A percentile compares a stretch with the other conserved stretches of the same genome.
Evolutionary conservation across 352 stramenopile species (phyloP).

Genomic region (Aphanomyces astaci): DNA sequence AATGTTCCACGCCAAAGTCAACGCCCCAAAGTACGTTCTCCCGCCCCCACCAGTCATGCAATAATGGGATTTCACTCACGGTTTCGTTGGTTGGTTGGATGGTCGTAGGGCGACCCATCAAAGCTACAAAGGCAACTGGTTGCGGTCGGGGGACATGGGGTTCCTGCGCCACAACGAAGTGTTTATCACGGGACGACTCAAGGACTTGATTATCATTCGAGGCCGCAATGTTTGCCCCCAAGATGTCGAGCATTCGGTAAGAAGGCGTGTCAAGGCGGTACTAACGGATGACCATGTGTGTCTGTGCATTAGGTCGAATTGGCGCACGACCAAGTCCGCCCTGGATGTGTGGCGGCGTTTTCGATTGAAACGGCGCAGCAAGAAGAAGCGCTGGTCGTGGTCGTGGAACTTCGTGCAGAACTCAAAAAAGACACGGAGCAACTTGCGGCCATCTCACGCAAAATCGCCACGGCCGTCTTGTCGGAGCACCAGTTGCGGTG

Average conservation of each 20-base stretch:
- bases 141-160: slow-evolving; percentile 70
- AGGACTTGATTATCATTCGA: slow-evolving; percentile 81
- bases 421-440: slow-evolving; percentile 43
- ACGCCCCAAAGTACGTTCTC: slow-evolving; percentile 31
- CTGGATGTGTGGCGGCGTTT: slow-evolving; percentile 68
- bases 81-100: too few relatives aligned
- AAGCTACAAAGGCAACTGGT: slow-evolving; percentile 19
- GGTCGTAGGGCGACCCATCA: slow-evolving; percentile 1
- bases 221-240: slow-evolving; percentile 70
- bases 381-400: slow-evolving; percentile 68
- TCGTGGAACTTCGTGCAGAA: slow-evolving; percentile 59
- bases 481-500: slow-evolving; percentile 65
- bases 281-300: background rate
- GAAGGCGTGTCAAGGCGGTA: background rate
- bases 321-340: slow-evolving; percentile 55
- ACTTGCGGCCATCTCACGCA: slow-evolving; percentile 34
- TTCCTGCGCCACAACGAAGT: slow-evolving; percentile 58
- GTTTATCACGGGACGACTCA: slow-evolving; percentile 67
- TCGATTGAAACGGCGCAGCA: slow-evolving; percentile 63
- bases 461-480: slow-evolving; percentile 58
- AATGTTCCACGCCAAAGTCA: slow-evolving; percentile 54
- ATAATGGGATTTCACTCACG: too few relatives aligned
- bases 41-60: too few relatives aligned
- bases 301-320: slow-evolving; percentile 38
- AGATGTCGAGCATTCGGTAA: slow-evolving; percentile 45